phyloP scores from a whole-genome alignment of 2,329 filamentous ascomycete genomes.

The Fusarium gaditjirri region DNA sequence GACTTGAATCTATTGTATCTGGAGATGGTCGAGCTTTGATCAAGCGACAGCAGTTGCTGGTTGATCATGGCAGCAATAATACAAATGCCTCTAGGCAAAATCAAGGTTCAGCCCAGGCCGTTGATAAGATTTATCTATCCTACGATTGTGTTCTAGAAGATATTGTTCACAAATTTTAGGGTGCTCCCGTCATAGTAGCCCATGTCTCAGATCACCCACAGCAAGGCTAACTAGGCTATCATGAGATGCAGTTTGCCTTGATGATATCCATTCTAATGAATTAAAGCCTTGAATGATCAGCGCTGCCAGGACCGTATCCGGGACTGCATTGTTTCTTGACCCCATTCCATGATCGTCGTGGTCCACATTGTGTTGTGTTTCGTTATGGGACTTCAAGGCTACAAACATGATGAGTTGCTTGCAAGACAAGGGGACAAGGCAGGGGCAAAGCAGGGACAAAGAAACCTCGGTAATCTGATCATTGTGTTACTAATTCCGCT shows the following conservation, averaged over 20 bases:
- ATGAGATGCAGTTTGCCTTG: not conserved
- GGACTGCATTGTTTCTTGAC: constrained; percentile 13
- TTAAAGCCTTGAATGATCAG: constrained; percentile 20
- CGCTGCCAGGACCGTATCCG: constrained; percentile 11
- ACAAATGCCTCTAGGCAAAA: not conserved
- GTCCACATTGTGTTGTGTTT: constrained; percentile 19
- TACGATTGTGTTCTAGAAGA: not conserved
- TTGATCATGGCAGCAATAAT: not conserved
- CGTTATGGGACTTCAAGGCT: not conserved
- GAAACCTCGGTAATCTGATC: not conserved
- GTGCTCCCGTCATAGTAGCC: not conserved
- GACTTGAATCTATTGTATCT: not conserved
- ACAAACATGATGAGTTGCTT: not conserved
- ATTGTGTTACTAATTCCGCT: not conserved
- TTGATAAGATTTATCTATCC: not conserved
- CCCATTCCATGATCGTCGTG: constrained; percentile 26
- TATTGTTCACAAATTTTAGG: not conserved
- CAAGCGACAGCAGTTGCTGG: not conserved
- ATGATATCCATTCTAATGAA: not conserved
- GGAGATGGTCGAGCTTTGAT: not conserved
- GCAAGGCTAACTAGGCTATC: not conserved
- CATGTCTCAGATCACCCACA: not conserved
- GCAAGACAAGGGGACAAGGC: not conserved
- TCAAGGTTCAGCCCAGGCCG: not conserved
- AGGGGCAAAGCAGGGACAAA: not conserved